Percentiles rank a stretch among this genome's conserved stretches.
Evolutionary conservation across 805 yeast genomes (phyloP).

Genomic region (Candida palmyrensis): DNA sequence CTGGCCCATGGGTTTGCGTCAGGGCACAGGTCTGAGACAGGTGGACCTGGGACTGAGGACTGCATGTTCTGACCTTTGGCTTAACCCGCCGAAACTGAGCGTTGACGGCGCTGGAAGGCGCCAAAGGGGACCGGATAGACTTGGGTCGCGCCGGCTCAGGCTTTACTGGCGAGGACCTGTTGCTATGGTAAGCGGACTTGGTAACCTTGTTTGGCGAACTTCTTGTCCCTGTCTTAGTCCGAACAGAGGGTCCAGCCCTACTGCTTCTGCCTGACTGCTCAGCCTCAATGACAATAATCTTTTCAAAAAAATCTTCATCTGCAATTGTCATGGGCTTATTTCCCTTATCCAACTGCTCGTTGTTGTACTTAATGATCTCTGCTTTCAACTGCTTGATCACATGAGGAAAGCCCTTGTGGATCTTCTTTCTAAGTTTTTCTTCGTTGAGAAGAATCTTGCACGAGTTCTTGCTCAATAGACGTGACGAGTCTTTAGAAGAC

Average conservation of each 20-base stretch:
- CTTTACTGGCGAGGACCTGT: too few species aligned
- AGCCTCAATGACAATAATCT: constrained; percentile 27
- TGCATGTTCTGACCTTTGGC: too few species aligned
- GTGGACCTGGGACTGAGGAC: too few species aligned
- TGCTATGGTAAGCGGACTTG: not conserved
- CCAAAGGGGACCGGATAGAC: too few species aligned
- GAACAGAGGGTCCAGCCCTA: not conserved
- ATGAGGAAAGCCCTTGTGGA: constrained; percentile 65
- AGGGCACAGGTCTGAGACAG: too few species aligned
- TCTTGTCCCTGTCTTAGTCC: not conserved
- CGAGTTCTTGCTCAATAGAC: constrained; percentile 69
- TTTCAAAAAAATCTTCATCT: constrained; percentile 46
- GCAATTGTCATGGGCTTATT: constrained; percentile 28
- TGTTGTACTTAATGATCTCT: constrained; percentile 47
- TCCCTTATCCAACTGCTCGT: constrained; percentile 15
- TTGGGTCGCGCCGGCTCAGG: too few species aligned
- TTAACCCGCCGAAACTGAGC: too few species aligned
- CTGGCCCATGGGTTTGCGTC: too few species aligned
- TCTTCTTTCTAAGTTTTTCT: constrained; percentile 65
- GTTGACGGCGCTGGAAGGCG: too few species aligned
- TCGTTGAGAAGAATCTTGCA: constrained; percentile 77
- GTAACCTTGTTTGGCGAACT: constrained; percentile 1
- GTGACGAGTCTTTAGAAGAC: constrained; percentile 73
- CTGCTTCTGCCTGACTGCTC: constrained; percentile 8
- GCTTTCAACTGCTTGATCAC: constrained; percentile 47